Conservation (phyloP, 1,284 basidiomycete genomes). For the Microstroma glucosiphilum region DNA sequence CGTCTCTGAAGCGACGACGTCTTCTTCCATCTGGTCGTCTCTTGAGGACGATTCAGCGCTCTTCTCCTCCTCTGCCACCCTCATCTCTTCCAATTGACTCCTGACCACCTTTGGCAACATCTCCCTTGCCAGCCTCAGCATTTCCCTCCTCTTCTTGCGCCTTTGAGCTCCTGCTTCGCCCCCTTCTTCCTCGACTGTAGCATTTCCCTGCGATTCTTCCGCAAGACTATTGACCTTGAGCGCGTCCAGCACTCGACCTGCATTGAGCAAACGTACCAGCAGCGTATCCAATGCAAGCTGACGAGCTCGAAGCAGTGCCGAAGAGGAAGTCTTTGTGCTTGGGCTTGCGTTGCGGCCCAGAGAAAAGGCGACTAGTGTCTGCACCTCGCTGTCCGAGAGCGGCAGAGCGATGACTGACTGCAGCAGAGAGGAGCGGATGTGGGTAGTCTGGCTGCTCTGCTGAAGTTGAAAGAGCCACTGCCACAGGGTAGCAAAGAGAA, state of each 20-base stretch:
- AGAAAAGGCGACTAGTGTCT: neutral
- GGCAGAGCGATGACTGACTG: neutral
- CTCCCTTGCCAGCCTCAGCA: slow-evolving; percentile 3
- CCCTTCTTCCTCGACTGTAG: neutral
- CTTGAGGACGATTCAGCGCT: neutral
- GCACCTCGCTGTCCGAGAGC: neutral
- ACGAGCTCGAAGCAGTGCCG: neutral
- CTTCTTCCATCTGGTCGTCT: neutral
- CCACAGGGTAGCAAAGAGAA: neutral
- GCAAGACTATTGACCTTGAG: neutral
- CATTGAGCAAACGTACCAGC: slow-evolving; percentile 1
- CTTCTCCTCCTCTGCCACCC: too few species aligned
- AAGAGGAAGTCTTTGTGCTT: neutral
- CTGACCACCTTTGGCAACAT: neutral
- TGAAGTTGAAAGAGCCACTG: neutral
- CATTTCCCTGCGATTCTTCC: neutral
- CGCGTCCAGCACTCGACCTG: neutral
- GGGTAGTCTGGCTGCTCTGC: neutral
- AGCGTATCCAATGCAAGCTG: slow-evolving; percentile 1
- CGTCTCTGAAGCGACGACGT: neutral
- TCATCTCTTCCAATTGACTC: neutral
- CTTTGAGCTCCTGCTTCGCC: neutral
- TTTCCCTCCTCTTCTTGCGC: slow-evolving; percentile 1
- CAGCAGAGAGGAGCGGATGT: neutral
- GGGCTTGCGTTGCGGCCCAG: neutral